Base-by-base conservation (phyloP, 257 asterid species). In the Phtheirospermum japonicum region DNA sequence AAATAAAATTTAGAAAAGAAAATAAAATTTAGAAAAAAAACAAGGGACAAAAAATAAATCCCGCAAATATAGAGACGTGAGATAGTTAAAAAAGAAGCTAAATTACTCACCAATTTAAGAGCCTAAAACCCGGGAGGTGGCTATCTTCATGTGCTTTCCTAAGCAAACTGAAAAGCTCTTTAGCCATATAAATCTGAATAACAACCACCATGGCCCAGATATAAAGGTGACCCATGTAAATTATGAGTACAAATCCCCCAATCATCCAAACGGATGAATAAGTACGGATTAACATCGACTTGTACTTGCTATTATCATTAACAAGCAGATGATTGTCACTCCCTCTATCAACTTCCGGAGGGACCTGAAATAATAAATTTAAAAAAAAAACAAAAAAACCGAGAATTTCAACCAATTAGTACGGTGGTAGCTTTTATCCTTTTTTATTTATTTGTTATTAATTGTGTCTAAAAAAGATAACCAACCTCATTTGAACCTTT, bases 41-140 rank as follows among this genome's bases (percentile, higher is more conserved):
- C 52, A 39, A 9, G 7, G 52, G 61, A 14, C 31, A 45, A 26
- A 60, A 4, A 2, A 12, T 12, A 40, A 1, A 59, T 57, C n/a
- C n/a, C n/a, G n/a, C n/a, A n/a, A n/a, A n/a, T n/a, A n/a, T n/a
- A n/a, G n/a, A n/a, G n/a, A n/a, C n/a, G 20, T 12, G 34, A 59
- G 62, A 36, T 16, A 20, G 14, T 6, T 48, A 14, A 34, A 28
- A 14, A 36, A 73, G 51, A 31, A 31, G 53, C 46, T 18, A 33
- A 55, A 52, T 54, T 62, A 69, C 79, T 71, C 73, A 92, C 99
- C 99, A 93, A 77, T 90, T 93, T 66, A 93, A 79, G 57, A 80
- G 84, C 82, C 97, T 78, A 79, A 93, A 93, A 42, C 99, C 99
- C n/a, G 97, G 99, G 66, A 93, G 97, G 23, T 79, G 97, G 58